Evolutionary conservation across 768 basidiomycete genomes (phyloP).

Genomic region (Coprinellus micaceus): DNA sequence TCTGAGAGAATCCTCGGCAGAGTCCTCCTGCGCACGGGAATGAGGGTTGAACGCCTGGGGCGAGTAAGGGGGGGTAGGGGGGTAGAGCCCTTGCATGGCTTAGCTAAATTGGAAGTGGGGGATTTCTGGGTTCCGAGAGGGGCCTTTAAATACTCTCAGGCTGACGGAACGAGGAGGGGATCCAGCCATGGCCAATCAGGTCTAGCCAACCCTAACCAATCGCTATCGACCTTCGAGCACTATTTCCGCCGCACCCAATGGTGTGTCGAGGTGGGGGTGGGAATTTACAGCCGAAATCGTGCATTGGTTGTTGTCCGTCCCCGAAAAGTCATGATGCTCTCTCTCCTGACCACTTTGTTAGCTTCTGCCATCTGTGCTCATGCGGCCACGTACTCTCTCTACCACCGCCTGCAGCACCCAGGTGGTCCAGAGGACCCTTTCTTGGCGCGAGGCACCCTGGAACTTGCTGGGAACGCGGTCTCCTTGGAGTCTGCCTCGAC

Average conservation of each 20-base stretch:
- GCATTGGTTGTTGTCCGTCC: too few relatives aligned
- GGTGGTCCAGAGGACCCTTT: constrained; percentile 35
- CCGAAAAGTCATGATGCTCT: constrained; percentile 16
- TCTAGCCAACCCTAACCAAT: constrained; percentile 22
- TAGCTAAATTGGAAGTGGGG: constrained; percentile 2
- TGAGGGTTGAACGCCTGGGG: constrained; percentile 25
- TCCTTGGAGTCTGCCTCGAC: constrained; percentile 40
- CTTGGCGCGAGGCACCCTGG: constrained; percentile 38
- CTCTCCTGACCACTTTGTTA: constrained; percentile 9
- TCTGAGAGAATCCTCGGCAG: constrained; percentile 31
- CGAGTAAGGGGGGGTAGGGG: constrained; percentile 32
- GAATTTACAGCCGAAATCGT: too few relatives aligned
- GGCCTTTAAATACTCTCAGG: constrained; percentile 8
- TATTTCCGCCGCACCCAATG: too few relatives aligned
- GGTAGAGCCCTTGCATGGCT: constrained; percentile 20
- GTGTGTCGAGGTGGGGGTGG: too few relatives aligned
- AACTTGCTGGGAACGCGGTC: constrained; percentile 30
- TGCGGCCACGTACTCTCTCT: constrained; percentile 28
- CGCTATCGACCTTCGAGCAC: too few relatives aligned
- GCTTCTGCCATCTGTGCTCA: constrained; percentile 20
- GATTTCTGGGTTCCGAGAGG: constrained; percentile 9
- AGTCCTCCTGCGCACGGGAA: constrained; percentile 12
- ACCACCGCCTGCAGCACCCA: constrained; percentile 56
- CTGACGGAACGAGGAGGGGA: constrained; percentile 8
- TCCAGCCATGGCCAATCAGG: constrained; percentile 11